A percentile compares a stretch with the other conserved stretches of the same genome.
Evolutionary conservation across 225 moss, liverwort and hornwort genomes (phyloP).

Genomic region (Pleurozium schreberi): DNA sequence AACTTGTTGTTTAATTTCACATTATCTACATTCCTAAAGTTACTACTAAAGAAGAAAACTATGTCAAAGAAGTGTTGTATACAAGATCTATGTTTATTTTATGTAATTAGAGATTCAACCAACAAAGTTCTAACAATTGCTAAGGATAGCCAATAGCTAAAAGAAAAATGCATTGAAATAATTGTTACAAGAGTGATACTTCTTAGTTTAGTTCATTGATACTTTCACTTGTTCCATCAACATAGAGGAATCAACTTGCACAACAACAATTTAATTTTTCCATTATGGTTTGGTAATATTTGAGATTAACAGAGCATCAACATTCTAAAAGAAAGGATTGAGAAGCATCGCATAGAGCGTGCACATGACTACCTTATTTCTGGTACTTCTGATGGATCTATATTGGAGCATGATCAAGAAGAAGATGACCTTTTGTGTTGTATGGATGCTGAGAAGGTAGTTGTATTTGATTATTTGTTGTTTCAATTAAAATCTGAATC

Average conservation of each 20-base stretch:
- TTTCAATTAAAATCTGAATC: neutral
- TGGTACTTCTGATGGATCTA: neutral
- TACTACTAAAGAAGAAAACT: neutral
- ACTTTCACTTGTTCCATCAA: neutral
- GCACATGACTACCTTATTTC: conserved; percentile 40
- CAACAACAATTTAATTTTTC: neutral
- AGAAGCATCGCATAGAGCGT: conserved; percentile 37
- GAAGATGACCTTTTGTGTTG: conserved; percentile 38
- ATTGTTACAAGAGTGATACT: neutral
- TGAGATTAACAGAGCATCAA: conserved; percentile 38
- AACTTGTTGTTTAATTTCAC: neutral
- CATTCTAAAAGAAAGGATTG: conserved; percentile 31
- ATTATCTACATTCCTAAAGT: neutral
- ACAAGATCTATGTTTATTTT: neutral
- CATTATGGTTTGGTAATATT: neutral
- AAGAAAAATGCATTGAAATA: neutral
- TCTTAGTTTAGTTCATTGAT: neutral
- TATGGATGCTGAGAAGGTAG: conserved; percentile 57
- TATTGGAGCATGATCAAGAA: conserved; percentile 10
- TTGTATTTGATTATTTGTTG: neutral
- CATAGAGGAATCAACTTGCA: neutral
- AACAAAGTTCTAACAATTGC: neutral
- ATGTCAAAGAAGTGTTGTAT: neutral
- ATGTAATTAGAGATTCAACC: neutral
- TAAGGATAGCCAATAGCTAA: neutral